These are phyloP conservation scores for Byssothecium circinans DNA, from an alignment of 2,329 filamentous ascomycete genomes.

Conservation along the genomic window DNA sequence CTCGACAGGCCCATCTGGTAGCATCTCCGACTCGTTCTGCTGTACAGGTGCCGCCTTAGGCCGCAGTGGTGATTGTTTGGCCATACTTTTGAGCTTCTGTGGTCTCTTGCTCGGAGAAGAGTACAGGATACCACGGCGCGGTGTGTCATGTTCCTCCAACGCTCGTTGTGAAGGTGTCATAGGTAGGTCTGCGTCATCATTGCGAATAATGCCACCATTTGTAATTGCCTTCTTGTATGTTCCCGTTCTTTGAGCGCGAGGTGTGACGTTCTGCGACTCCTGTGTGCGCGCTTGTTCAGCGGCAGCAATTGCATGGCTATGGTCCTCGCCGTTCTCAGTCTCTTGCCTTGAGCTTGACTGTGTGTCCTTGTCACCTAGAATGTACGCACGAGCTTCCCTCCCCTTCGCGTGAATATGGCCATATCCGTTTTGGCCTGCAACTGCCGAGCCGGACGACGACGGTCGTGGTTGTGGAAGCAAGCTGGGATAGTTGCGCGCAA, in stretches of 20 bases:
- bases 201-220: slow-evolving; percentile 1
- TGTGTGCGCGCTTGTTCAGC: not conserved
- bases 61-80: slow-evolving; percentile 18
- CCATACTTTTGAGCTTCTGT: slow-evolving; percentile 16
- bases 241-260: slow-evolving; percentile 10
- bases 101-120: slow-evolving; percentile 39
- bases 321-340: not conserved
- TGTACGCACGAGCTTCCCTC: slow-evolving; percentile 23
- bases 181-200: slow-evolving; percentile 25
- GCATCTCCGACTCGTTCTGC: slow-evolving; percentile 11
- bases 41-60: slow-evolving; percentile 19
- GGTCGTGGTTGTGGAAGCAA: slow-evolving; percentile 22
- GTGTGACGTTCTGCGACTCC: slow-evolving; percentile 9
- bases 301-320: slow-evolving; percentile 2
- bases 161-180: slow-evolving; percentile 22
- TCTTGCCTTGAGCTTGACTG: slow-evolving; percentile 4
- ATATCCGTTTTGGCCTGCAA: slow-evolving; percentile 12
- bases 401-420: slow-evolving; percentile 18
- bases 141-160: slow-evolving; percentile 19
- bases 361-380: slow-evolving; percentile 17
- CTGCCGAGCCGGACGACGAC: slow-evolving; percentile 14
- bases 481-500: slow-evolving; percentile 43
- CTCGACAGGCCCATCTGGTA: slow-evolving; percentile 13
- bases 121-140: slow-evolving; percentile 27
- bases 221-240: not conserved